Evolutionary conservation across 2,329 filamentous ascomycete species (phyloP).

Genomic region (Canariomyces notabilis): DNA sequence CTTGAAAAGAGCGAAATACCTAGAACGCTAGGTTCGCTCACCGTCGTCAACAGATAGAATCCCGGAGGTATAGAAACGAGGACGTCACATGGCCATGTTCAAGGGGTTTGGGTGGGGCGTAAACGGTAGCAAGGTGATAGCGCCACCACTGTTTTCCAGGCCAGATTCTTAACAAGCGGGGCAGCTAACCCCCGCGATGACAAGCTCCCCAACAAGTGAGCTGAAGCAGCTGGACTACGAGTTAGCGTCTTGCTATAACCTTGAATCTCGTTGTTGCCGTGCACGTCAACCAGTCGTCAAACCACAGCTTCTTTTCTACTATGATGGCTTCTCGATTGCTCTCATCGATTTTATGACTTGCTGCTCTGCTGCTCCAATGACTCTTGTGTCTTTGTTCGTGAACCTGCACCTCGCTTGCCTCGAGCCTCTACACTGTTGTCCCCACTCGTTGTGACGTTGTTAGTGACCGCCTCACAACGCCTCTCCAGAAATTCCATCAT

Average conservation of each 20-base stretch:
- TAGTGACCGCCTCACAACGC: background rate
- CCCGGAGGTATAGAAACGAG: too few relatives aligned
- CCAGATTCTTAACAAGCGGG: slow-evolving; percentile 1
- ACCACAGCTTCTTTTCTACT: slow-evolving; percentile 3
- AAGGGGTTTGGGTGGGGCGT: background rate
- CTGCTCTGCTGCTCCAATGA: background rate
- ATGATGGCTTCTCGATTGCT: slow-evolving; percentile 9
- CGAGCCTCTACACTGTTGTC: too few relatives aligned
- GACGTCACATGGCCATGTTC: slow-evolving; percentile 14
- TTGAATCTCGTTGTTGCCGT: background rate
- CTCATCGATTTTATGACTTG: slow-evolving; percentile 7
- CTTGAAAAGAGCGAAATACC: too few relatives aligned
- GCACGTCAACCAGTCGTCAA: slow-evolving; percentile 12
- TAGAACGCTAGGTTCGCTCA: too few relatives aligned
- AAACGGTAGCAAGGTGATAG: too few relatives aligned
- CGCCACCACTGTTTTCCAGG: too few relatives aligned
- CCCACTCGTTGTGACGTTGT: too few relatives aligned
- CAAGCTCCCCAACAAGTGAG: background rate
- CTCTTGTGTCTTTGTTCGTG: background rate
- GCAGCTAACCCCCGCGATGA: background rate
- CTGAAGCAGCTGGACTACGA: background rate
- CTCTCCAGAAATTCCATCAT: too few relatives aligned
- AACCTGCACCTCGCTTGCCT: background rate
- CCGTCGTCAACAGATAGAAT: too few relatives aligned
- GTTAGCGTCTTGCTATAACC: background rate